phyloP scores from a whole-genome alignment of 163 green algal genomes.

The Coccomyxa subellipsoidea region DNA sequence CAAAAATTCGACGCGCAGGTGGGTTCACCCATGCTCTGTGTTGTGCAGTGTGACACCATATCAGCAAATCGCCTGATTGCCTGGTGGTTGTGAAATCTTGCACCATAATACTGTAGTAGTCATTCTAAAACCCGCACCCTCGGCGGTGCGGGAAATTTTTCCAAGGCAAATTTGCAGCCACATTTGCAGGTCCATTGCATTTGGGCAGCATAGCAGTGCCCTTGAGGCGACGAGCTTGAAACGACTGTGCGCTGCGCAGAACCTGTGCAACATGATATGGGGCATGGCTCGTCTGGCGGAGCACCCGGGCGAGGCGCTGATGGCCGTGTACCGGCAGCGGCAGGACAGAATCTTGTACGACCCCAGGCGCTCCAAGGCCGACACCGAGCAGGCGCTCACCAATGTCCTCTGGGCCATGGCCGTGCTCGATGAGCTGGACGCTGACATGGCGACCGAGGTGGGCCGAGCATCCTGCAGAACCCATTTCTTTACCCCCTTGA shows the following conservation, averaged over 20 bases:
- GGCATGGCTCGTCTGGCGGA: neutral
- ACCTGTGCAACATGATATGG: conserved; percentile 6
- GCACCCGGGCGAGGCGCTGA: neutral
- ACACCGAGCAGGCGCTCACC: neutral
- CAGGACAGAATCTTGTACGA: neutral
- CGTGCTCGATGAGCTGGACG: neutral
- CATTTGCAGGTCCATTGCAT: neutral
- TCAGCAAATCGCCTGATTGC: neutral
- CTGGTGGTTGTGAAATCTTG: neutral
- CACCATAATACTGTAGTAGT: neutral
- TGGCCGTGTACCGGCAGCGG: neutral
- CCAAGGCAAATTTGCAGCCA: neutral
- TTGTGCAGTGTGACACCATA: neutral
- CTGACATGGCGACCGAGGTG: neutral
- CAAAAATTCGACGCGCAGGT: neutral
- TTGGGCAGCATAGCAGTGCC: neutral
- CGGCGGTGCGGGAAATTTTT: neutral
- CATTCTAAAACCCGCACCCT: too few relatives aligned
- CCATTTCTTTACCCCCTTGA: neutral
- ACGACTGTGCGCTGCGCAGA: neutral
- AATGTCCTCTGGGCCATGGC: neutral
- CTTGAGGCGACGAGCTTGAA: neutral
- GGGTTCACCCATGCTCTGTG: neutral
- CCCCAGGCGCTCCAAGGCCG: neutral
- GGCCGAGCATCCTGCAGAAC: neutral